Evolutionary conservation across 345 rosid genomes (phyloP), one percentile per base, ranked within the genome.

Genomic region (Arabis hirsuta): DNA sequence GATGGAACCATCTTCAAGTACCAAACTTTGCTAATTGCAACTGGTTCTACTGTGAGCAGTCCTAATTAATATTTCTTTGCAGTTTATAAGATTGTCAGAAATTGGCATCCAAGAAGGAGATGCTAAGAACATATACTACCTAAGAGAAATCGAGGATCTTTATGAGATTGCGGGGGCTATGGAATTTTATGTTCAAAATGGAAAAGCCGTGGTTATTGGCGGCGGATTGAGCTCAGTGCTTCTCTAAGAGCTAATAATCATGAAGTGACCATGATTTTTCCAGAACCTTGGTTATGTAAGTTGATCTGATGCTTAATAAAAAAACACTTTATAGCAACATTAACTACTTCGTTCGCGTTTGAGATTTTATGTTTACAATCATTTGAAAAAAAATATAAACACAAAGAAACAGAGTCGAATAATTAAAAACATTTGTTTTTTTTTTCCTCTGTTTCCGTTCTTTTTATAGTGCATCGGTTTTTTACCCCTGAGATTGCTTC

Each of bases 171-270:
- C 39, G 0, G 2, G 12, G 0, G 47, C 79, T 29, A 76, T 69
- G 31, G 54, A 69, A 55, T 8, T 36, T 8, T 36, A 36, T 36
- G 10, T 36, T 2, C 59, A 46, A 88, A 84, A 81, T 5, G 92
- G 96, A n/a, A 90, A 82, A 41, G 85, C 82, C 38, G 98, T 92
- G 50, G 73, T 92, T 67, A 82, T 92, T 46, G 98, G 98, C 20
- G 96, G 98, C 62, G 98, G 22, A 89, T 88, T 65, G 96, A 79
- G 72, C 81, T 86, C 54, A 81, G 92, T 72, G 90, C 95, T 58
- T 89, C 86, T 14, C 65, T 88, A 69, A 87, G 22, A 46, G 74
- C 87, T 65, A 90, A 88, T 67, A 73, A 90, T 45, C 12, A 82
- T 14, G 85, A 90, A 48, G 96, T 92, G 62, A 86, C 80, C 24